These are phyloP conservation scores for Sugiyamaella boreocaroliniensis DNA, from an alignment of 805 yeast species.

Conservation along the genomic window DNA sequence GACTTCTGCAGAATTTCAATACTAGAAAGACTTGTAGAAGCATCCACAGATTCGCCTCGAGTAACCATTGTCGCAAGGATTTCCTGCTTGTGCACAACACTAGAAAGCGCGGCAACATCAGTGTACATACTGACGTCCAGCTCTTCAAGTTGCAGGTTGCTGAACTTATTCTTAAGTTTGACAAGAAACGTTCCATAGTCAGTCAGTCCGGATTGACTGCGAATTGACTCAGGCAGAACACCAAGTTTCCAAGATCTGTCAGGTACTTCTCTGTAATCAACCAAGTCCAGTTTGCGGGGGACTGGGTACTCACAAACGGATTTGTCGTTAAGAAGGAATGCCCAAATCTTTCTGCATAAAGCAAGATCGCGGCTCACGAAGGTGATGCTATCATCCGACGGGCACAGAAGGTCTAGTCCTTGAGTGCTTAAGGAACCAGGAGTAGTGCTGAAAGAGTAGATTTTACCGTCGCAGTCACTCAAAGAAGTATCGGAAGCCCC, in stretches of 20 bases:
- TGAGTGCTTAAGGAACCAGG: constrained; percentile 5
- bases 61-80: background rate
- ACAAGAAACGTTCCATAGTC: background rate
- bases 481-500: background rate
- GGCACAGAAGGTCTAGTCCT: constrained; percentile 15
- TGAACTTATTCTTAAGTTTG: no score
- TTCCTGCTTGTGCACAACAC: background rate
- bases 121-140: background rate
- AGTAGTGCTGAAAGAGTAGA: constrained; percentile 3
- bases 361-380: constrained; percentile 13
- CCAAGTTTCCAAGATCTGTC: background rate
- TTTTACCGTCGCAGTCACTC: background rate
- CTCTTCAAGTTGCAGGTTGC: background rate
- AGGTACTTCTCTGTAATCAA: background rate
- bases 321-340: constrained; percentile 6
- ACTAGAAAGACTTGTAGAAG: background rate
- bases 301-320: background rate
- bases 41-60: background rate
- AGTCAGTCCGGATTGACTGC: background rate
- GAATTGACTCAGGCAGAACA: background rate
- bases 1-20: background rate
- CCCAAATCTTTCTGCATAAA: constrained; percentile 21
- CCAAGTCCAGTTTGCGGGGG: no score
- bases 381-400: constrained; percentile 15
- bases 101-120: background rate